These are phyloP conservation scores for Trichosporon asahii DNA, from an alignment of 1,284 basidiomycete genomes.

Conservation along the genomic window DNA sequence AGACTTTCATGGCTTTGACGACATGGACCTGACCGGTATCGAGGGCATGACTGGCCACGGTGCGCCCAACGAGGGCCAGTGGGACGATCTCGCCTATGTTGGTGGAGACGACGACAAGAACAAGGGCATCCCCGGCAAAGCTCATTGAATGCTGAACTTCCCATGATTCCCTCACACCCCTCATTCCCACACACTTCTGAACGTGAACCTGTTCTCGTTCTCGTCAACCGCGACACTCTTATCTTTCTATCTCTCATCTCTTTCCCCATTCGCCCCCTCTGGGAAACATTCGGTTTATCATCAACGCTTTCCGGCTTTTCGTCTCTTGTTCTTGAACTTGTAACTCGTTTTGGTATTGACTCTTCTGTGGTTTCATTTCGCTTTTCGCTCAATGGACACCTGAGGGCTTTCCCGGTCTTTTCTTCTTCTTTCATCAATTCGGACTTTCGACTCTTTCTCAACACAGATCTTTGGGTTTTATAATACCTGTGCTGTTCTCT, in stretches of 20 bases:
- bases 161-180: background rate
- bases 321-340: conserved; percentile 8
- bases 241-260: background rate
- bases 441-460: conserved; percentile 7
- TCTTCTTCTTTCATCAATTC: too few relatives aligned
- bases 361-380: conserved; percentile 1
- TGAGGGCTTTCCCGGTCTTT: background rate
- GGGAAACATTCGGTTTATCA: background rate
- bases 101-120: conserved; percentile 14
- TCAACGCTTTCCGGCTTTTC: background rate
- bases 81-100: conserved; percentile 32
- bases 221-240: background rate
- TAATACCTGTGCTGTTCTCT: background rate
- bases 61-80: conserved; percentile 28
- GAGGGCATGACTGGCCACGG: conserved; percentile 30
- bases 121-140: conserved; percentile 7
- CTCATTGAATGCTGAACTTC: conserved; percentile 1
- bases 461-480: conserved; percentile 8
- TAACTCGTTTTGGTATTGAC: conserved; percentile 10
- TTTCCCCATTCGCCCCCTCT: too few relatives aligned
- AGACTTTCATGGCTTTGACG: conserved; percentile 39
- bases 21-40: conserved; percentile 41
- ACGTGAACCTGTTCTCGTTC: background rate
- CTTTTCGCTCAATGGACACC: conserved; percentile 4
- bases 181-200: background rate